A percentile compares a stretch with the other conserved stretches of the same genome.
Evolutionary conservation across 306 rosid genomes (phyloP).

Genomic region (Citrullus mucosospermus): DNA sequence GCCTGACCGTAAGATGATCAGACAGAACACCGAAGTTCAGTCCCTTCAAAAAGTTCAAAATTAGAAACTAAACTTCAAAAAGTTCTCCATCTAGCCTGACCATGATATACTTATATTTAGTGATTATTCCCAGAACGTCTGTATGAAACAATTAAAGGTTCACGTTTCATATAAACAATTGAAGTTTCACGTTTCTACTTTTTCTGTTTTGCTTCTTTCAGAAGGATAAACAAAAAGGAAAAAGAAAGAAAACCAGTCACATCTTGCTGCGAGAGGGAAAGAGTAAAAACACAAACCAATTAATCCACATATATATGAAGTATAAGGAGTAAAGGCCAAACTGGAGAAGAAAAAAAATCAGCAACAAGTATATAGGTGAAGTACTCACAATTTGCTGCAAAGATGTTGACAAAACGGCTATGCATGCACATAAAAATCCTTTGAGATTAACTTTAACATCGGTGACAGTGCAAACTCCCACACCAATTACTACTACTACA

Average conservation of each 20-base stretch:
- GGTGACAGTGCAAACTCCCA: constrained; percentile 85
- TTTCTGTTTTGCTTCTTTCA: background rate
- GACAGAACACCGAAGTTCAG: background rate
- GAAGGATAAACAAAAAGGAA: background rate
- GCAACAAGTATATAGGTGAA: background rate
- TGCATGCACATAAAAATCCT: constrained; percentile 60
- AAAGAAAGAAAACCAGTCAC: background rate
- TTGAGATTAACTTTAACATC: constrained; percentile 84
- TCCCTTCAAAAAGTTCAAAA: background rate
- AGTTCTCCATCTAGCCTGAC: background rate
- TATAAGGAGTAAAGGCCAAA: background rate
- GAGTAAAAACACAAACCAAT: background rate
- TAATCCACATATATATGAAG: background rate
- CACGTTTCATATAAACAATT: background rate
- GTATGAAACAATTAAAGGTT: background rate
- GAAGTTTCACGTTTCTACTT: background rate
- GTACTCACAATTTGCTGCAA: constrained; percentile 89
- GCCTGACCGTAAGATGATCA: background rate
- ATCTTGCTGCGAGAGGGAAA: background rate
- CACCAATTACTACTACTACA: constrained; percentile 75
- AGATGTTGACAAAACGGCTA: constrained; percentile 74
- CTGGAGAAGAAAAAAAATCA: background rate
- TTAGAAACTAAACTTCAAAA: background rate
- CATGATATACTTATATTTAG: background rate
- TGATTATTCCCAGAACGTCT: background rate